These are phyloP conservation scores for Fusarium sp. DNA, from an alignment of 2,329 filamentous ascomycete species.

Conservation along the genomic window DNA sequence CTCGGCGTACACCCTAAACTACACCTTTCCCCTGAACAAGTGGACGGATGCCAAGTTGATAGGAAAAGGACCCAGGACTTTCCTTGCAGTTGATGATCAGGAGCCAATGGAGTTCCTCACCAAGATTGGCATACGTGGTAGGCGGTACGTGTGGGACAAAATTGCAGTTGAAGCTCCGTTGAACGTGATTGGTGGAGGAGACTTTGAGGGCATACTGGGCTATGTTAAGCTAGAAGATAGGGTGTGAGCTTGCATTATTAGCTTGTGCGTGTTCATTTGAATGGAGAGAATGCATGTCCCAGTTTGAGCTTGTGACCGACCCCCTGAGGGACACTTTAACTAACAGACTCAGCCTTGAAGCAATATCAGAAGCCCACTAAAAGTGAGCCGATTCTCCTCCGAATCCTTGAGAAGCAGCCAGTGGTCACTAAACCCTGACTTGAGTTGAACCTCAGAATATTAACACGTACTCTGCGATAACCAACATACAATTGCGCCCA, in stretches of 20 bases:
- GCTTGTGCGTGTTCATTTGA: not conserved
- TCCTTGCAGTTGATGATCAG: not conserved
- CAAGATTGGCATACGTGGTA: not conserved
- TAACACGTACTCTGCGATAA: too few relatives aligned
- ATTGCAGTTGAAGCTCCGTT: not conserved
- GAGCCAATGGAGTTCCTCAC: not conserved
- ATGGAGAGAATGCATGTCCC: not conserved
- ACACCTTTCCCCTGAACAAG: not conserved
- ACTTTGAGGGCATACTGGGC: not conserved
- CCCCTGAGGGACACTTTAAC: not conserved
- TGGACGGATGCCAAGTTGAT: not conserved
- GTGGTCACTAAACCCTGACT: too few relatives aligned
- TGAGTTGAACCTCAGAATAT: too few relatives aligned
- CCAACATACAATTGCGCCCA: too few relatives aligned
- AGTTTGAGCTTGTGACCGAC: not conserved
- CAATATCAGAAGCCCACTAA: too few relatives aligned
- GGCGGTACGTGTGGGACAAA: not conserved
- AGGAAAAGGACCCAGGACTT: not conserved
- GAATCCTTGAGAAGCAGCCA: too few relatives aligned
- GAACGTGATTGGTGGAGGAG: not conserved
- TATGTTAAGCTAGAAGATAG: not conserved
- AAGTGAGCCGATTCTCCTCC: too few relatives aligned
- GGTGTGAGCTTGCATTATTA: not conserved
- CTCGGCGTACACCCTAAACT: not conserved
- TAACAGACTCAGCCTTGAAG: not conserved